A percentile compares a stretch with the other conserved stretches of the same genome.
Conservation (phyloP, 371 early-diverging fungal species). For the Ecytonucleospora hepatopenaei region DNA sequence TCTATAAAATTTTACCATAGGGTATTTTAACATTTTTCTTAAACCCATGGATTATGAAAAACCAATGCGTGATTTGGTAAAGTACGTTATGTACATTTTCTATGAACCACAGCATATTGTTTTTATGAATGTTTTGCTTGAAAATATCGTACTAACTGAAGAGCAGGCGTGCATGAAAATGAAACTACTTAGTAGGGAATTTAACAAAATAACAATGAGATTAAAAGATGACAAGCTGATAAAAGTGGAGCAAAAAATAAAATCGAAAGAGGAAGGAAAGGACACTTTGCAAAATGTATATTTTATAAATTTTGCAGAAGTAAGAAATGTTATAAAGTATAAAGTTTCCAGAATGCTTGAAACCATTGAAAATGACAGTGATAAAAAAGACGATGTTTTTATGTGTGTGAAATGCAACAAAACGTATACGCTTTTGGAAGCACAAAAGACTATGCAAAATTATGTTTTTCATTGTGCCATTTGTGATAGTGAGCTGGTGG, state of each 20-base stretch:
- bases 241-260: conserved; percentile 52
- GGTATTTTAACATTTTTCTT: not conserved
- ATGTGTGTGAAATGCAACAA: conserved; percentile 48
- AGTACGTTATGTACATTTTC: conserved; percentile 48
- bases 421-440: conserved; percentile 53
- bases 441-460: conserved; percentile 47
- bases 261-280: conserved; percentile 43
- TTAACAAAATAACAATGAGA: conserved; percentile 49
- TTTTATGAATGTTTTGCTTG: conserved; percentile 53
- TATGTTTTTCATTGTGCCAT: conserved; percentile 54
- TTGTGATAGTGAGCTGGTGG: conserved; percentile 51
- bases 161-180: conserved; percentile 49
- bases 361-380: conserved; percentile 43
- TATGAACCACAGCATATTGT: conserved; percentile 55
- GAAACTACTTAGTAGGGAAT: conserved; percentile 56
- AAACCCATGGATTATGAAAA: conserved; percentile 37
- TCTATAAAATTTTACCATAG: conserved; percentile 17
- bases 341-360: conserved; percentile 57
- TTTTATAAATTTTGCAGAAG: conserved; percentile 53
- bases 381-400: conserved; percentile 34
- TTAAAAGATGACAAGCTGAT: conserved; percentile 56
- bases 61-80: conserved; percentile 46
- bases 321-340: conserved; percentile 56
- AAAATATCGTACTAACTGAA: conserved; percentile 50
- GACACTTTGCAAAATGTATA: conserved; percentile 45